Conservation (phyloP, 2,329 filamentous ascomycete species). For the Aureobasidium melanogenum region DNA sequence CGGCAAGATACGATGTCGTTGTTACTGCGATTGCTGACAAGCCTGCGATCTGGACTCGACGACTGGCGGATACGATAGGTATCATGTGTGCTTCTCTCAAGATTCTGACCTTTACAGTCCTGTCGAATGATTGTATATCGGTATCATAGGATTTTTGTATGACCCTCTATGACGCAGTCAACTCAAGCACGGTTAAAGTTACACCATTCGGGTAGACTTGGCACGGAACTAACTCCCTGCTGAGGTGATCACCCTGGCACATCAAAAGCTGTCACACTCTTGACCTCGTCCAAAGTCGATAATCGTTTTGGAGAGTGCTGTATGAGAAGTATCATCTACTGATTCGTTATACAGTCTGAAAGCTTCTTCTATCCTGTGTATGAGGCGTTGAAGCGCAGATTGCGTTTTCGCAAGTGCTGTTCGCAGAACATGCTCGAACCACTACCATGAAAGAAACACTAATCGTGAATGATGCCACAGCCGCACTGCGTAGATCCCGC, state of each 20-base stretch:
- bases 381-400: too few species aligned
- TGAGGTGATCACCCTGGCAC: neutral
- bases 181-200: neutral
- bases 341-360: too few species aligned
- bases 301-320: neutral
- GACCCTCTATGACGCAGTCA: neutral
- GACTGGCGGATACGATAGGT: neutral
- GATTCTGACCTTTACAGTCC: neutral
- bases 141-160: neutral
- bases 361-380: neutral
- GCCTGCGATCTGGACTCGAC: neutral
- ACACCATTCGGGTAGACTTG: neutral
- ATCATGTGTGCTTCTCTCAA: neutral
- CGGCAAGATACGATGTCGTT: neutral
- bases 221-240: neutral
- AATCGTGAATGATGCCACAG: neutral
- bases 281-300: neutral
- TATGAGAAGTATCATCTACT: neutral
- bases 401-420: too few species aligned
- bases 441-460: neutral
- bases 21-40: conserved; percentile 7
- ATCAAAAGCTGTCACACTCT: neutral
- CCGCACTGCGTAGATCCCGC: neutral
- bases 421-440: neutral
- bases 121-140: neutral